These are phyloP conservation scores for Rhodotorula taiwanensis DNA, from an alignment of 768 basidiomycete species.

Conservation along the genomic window DNA sequence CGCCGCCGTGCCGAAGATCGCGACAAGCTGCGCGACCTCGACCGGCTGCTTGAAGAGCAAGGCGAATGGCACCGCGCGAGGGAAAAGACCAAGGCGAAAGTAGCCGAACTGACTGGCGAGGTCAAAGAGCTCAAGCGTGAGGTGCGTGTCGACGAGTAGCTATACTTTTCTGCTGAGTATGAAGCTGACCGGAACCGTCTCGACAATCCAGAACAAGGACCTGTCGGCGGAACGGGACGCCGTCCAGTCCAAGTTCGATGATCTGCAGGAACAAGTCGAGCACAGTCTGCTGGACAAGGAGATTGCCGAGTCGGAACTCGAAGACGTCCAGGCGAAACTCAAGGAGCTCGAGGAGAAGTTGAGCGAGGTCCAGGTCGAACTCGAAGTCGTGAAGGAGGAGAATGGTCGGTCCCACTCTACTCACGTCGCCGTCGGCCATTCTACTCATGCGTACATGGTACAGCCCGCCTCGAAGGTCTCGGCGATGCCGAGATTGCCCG, in stretches of 20 bases:
- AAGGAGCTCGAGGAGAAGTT: constrained; percentile 14
- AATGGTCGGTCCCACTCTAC: not conserved
- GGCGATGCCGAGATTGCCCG: constrained; percentile 33
- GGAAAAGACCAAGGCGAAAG: constrained; percentile 64
- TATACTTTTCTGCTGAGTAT: not conserved
- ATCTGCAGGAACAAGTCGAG: constrained; percentile 83
- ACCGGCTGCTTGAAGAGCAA: constrained; percentile 73
- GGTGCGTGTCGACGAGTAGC: constrained; percentile 2
- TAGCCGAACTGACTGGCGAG: constrained; percentile 29
- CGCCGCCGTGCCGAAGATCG: constrained; percentile 78
- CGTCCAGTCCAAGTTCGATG: constrained; percentile 63
- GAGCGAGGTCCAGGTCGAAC: constrained; percentile 33
- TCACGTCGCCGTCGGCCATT: no score
- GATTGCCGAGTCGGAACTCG: constrained; percentile 56
- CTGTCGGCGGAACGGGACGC: constrained; percentile 62
- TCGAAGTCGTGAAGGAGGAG: constrained; percentile 28
- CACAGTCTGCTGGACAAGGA: constrained; percentile 94
- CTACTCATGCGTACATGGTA: no score
- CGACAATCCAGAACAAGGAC: constrained; percentile 55
- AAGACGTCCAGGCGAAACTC: constrained; percentile 23
- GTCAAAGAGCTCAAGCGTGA: constrained; percentile 30
- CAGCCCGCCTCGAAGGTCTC: constrained; percentile 33
- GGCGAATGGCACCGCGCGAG: constrained; percentile 73
- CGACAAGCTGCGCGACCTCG: constrained; percentile 73
- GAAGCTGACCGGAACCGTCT: not conserved